Conservation (phyloP, 2,329 filamentous ascomycete species). For the Clarireedia hainanense region DNA sequence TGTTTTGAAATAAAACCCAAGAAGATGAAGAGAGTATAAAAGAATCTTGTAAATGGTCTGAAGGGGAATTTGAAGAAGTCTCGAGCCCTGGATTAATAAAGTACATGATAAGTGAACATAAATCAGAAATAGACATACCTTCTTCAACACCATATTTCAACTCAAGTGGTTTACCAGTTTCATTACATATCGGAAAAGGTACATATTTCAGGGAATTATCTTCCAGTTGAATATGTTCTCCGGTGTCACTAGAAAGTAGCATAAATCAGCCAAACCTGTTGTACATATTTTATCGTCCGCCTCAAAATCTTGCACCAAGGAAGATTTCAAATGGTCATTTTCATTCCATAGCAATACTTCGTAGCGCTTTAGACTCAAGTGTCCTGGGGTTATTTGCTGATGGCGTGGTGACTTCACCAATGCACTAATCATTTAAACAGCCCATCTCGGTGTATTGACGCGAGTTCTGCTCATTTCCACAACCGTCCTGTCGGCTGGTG, state of each 20-base stretch:
- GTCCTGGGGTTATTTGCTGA: no score
- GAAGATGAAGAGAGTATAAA: neutral
- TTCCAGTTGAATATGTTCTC: slow-evolving; percentile 78
- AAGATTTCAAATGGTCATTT: no score
- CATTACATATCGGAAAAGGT: slow-evolving; percentile 83
- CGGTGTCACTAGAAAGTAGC: slow-evolving; percentile 57
- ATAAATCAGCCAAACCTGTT: no score
- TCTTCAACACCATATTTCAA: slow-evolving; percentile 75
- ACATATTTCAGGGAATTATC: slow-evolving; percentile 84
- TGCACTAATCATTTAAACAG: no score
- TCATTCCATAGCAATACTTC: no score
- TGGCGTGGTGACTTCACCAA: no score
- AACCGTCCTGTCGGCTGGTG: no score
- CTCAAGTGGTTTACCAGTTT: slow-evolving; percentile 74
- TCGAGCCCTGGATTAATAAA: neutral
- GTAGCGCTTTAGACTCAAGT: no score
- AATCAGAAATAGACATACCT: slow-evolving; percentile 13
- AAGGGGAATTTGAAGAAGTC: neutral
- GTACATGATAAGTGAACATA: neutral
- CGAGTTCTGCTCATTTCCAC: no score
- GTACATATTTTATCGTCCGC: no score
- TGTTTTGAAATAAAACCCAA: neutral
- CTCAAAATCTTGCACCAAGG: no score
- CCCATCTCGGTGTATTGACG: no score
- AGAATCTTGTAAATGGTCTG: neutral